Base-by-base conservation (phyloP, 352 stramenopile species). In the Aphanomyces astaci region DNA sequence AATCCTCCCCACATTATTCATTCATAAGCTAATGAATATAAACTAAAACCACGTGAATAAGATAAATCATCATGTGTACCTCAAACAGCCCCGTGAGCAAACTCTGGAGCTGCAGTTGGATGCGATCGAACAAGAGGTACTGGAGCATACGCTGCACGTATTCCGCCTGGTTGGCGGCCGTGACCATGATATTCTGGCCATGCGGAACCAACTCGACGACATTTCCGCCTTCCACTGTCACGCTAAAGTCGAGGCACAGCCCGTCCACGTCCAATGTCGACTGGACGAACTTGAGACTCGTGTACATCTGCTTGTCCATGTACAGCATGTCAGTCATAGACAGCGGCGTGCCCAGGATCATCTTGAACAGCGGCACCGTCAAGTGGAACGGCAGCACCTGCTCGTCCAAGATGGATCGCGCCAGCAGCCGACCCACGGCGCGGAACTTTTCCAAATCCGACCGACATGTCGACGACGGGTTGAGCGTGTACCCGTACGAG, bases 61-160 rank as follows among this genome's bases (percentile, higher is more conserved):
- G n/a, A n/a, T n/a, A n/a, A n/a, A n/a, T 25, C 3, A n/a, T 10
- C 2, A 3, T n/a, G 25, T 55, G 11, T 93, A 96, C 88, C 53
- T 91, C 84, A 71, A 97, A 92, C 56, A 99, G 85, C 4, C 96
- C 96, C 33, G 78, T 86, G 22, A 96, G 74, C 60, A 99, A 92
- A 43, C 83, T 81, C 22, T 90, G 76, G 28, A 98, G 94, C 66
- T 98, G 94, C 11, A 85, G 69, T 13, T 81, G 66, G 27, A 99
- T 90, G 32, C 84, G 95, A 43, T 92, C 89, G 27, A 98, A 79
- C 78, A 99, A 88, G 15, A 96, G 73, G 73, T 96, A 98, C 45
- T 92, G 80, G n/a, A 98, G 75, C 70, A 98, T 93, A 2, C 95
- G 81, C 25, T 88, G 75, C 39, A 99, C 84, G 79, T 98, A 99